Evolutionary conservation across 208 protist genomes (phyloP), one percentile per base, ranked within the genome.

Genomic region (Trypanosoma mega): DNA sequence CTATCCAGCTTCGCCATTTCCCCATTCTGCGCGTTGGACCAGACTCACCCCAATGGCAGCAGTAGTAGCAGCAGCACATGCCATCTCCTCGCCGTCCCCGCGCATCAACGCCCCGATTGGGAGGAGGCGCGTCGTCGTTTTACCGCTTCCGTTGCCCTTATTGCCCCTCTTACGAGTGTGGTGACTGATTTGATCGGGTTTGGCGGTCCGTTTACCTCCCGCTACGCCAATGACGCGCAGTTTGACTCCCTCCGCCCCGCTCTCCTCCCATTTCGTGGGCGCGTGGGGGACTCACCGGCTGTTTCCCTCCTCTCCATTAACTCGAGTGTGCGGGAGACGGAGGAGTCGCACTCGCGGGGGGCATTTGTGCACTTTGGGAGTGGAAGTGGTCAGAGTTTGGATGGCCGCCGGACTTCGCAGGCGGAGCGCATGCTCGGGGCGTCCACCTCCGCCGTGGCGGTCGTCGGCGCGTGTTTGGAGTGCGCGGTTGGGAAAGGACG

Each of bases 1-100:
- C 30, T 76, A 7, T 73, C 60, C n/a, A 80, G 69, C 47, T 78
- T 70, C 26, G 75, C 74, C 2, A 50, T 85, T 6, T 62, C 48
- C 23, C 63, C 37, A 50, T 59, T 37, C 49, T 56, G 34, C 33
- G n/a, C n/a, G n/a, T n/a, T n/a, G n/a, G n/a, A n/a, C n/a, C n/a
- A n/a, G n/a, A n/a, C n/a, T n/a, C n/a, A n/a, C n/a, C n/a, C n/a
- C n/a, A n/a, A n/a, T n/a, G n/a, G n/a, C n/a, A n/a, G n/a, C n/a
- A n/a, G n/a, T n/a, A n/a, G n/a, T n/a, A n/a, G n/a, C n/a, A n/a
- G n/a, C n/a, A n/a, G n/a, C n/a, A n/a, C n/a, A n/a, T n/a, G 21
- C 23, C n/a, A 27, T 7, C 26, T 33, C 1, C 30, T 54, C 39
- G 20, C 2, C 1, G 11, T 63, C 37, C 62, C 41, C 31, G 41